A percentile compares a stretch with the other conserved stretches of the same genome.
These are phyloP conservation scores for Teunomyces lycoperdinae DNA, from an alignment of 805 yeast genomes.

Conservation along the genomic window DNA sequence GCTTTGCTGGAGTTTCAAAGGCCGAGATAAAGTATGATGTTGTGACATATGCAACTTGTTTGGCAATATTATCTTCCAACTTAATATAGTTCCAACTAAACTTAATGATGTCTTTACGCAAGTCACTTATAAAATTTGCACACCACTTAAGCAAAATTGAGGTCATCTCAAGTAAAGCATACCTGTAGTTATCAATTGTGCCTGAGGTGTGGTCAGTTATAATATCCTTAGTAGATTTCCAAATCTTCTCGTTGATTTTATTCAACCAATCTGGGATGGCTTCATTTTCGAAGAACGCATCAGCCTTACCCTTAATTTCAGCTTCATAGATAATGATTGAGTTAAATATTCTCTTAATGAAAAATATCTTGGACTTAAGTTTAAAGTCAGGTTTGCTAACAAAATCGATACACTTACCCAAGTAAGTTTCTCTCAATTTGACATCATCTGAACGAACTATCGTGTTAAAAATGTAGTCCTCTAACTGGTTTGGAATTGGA, in stretches of 20 bases:
- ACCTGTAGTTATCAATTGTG: constrained; percentile 66
- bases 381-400: constrained; percentile 42
- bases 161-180: constrained; percentile 78
- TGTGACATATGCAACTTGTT: constrained; percentile 89
- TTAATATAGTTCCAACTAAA: constrained; percentile 93
- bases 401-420: constrained; percentile 51
- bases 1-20: constrained; percentile 83
- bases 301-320: constrained; percentile 44
- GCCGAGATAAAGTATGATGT: constrained; percentile 83
- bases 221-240: constrained; percentile 64
- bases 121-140: constrained; percentile 54
- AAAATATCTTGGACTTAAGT: constrained; percentile 56
- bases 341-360: constrained; percentile 56
- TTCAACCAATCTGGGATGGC: constrained; percentile 59
- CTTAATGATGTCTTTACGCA: constrained; percentile 81
- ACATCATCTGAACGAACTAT: constrained; percentile 52
- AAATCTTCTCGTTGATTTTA: constrained; percentile 58
- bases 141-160: constrained; percentile 71
- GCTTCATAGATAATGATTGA: constrained; percentile 66
- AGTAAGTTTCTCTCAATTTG: constrained; percentile 46
- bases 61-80: constrained; percentile 81
- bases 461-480: constrained; percentile 54
- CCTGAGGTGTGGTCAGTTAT: constrained; percentile 59
- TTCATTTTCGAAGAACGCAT: constrained; percentile 38
- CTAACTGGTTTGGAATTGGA: constrained; percentile 46